Evolutionary conservation across 1,284 basidiomycete genomes (phyloP).

Genomic region (Grifola frondosa): DNA sequence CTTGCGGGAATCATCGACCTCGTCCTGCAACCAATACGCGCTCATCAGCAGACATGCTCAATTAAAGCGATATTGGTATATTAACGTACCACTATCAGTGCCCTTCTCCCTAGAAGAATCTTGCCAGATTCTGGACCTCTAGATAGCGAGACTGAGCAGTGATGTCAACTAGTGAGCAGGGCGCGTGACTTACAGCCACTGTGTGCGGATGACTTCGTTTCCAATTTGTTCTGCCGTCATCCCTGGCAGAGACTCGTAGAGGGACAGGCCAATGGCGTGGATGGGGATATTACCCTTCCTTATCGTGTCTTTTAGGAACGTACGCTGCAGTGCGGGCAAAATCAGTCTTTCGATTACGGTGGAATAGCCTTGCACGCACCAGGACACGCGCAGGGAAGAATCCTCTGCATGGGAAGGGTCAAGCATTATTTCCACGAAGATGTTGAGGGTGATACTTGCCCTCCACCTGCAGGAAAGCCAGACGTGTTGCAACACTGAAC

Average conservation of each 20-base stretch:
- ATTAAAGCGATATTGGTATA: slow-evolving; percentile 5
- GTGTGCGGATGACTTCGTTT: slow-evolving; percentile 84
- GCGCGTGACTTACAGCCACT: slow-evolving; percentile 75
- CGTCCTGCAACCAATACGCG: slow-evolving; percentile 62
- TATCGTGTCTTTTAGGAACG: slow-evolving; percentile 77
- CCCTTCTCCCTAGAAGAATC: slow-evolving; percentile 75
- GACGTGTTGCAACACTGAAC: too few species aligned
- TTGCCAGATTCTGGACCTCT: slow-evolving; percentile 66
- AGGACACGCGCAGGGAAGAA: slow-evolving; percentile 94
- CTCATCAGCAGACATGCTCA: background rate
- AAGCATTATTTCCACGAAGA: slow-evolving; percentile 17
- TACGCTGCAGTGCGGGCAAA: slow-evolving; percentile 55
- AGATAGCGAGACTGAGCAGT: too few species aligned
- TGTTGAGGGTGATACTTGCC: slow-evolving; percentile 49
- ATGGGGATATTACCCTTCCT: slow-evolving; percentile 85
- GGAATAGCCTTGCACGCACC: slow-evolving; percentile 41
- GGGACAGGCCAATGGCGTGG: slow-evolving; percentile 87
- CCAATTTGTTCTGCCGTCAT: slow-evolving; percentile 78
- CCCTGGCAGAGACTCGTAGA: slow-evolving; percentile 86
- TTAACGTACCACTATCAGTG: slow-evolving; percentile 77
- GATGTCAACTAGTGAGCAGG: background rate
- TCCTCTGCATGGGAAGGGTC: slow-evolving; percentile 52
- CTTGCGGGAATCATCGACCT: slow-evolving; percentile 92
- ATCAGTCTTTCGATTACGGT: background rate
- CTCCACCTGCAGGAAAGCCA: slow-evolving; percentile 56